Evolutionary conservation across 345 rosid genomes (phyloP).

Genomic region (Dipteronia sinensis): DNA sequence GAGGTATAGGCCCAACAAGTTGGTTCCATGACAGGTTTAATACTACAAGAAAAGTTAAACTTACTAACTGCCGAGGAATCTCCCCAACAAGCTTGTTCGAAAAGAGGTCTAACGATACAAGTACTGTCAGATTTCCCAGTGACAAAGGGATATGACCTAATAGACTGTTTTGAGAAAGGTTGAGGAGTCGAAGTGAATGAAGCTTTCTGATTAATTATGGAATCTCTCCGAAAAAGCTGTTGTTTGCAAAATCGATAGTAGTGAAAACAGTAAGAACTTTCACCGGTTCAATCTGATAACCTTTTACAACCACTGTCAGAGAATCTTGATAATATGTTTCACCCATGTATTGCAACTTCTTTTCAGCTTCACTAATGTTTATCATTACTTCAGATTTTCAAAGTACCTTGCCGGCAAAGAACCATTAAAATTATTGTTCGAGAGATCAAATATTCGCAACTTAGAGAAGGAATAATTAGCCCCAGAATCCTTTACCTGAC

Average conservation of each 20-base stretch:
- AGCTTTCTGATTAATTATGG: neutral
- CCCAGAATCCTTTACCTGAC: neutral
- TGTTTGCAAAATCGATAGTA: slow-evolving; percentile 16
- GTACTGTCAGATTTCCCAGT: neutral
- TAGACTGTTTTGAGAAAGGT: neutral
- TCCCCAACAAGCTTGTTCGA: neutral
- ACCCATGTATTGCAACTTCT: neutral
- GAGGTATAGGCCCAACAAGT: neutral
- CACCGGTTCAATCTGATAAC: neutral
- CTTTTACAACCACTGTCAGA: slow-evolving; percentile 5
- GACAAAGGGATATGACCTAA: neutral
- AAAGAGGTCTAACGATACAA: neutral
- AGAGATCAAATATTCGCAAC: slow-evolving; percentile 30
- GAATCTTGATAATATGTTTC: neutral
- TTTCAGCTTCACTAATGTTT: neutral
- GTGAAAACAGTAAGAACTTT: neutral
- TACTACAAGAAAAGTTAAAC: neutral
- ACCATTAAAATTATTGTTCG: slow-evolving; percentile 35
- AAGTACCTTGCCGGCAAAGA: slow-evolving; percentile 12
- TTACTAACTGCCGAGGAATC: neutral
- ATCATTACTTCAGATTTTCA: neutral
- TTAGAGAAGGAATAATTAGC: slow-evolving; percentile 2
- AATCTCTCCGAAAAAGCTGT: slow-evolving; percentile 14
- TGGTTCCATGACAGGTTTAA: neutral
- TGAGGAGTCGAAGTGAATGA: neutral